phyloP scores from a whole-genome alignment of 257 asterid species.

The Nicotiana obtusifolia region DNA sequence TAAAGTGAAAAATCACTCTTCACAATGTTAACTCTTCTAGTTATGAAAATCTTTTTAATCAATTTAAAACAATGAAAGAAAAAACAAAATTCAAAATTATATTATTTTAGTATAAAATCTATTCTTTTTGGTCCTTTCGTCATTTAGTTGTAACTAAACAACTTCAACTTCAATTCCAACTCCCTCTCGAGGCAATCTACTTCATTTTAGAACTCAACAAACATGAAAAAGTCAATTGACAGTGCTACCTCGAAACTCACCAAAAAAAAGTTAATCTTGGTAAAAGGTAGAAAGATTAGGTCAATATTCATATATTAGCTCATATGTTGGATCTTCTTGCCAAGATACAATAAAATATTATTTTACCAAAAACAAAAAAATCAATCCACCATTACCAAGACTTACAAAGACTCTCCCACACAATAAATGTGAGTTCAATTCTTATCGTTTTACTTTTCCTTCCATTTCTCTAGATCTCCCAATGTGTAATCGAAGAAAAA shows the following conservation, averaged over 20 bases:
- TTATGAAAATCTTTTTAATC: too few relatives aligned
- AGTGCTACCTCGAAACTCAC: not conserved
- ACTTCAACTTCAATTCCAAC: not conserved
- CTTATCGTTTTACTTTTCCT: too few relatives aligned
- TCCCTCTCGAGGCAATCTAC: not conserved
- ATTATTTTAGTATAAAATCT: too few relatives aligned
- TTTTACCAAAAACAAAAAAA: too few relatives aligned
- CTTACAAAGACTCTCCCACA: too few relatives aligned
- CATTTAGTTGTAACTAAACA: not conserved
- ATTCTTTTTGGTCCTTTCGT: not conserved
- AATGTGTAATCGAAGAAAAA: too few relatives aligned
- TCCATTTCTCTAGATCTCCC: too few relatives aligned
- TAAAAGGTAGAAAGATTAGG: not conserved
- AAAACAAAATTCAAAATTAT: too few relatives aligned
- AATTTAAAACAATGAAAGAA: too few relatives aligned
- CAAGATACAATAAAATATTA: not conserved
- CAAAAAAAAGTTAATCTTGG: too few relatives aligned
- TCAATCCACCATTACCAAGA: too few relatives aligned
- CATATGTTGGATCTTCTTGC: not conserved
- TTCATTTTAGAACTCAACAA: not conserved
- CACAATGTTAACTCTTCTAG: not conserved
- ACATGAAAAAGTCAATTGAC: not conserved
- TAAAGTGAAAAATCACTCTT: not conserved
- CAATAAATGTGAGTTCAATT: too few relatives aligned
- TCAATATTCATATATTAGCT: not conserved